Conservation (phyloP, 495 filamentous ascomycete genomes). For the Neurospora intermedia region DNA sequence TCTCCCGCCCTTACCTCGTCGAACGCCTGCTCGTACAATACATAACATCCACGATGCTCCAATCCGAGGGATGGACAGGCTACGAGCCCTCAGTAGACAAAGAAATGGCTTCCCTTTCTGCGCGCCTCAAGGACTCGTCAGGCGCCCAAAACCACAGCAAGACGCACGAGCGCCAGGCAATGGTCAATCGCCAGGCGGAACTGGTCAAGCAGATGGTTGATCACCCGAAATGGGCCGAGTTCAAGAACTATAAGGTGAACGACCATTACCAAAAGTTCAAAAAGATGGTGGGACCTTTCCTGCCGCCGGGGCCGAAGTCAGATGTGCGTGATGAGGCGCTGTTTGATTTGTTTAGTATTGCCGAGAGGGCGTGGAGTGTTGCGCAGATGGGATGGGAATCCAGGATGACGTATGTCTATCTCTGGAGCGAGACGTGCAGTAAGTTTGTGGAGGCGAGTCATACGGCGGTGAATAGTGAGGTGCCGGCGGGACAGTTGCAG, state of each 20-base stretch:
- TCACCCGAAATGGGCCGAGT: slow-evolving; percentile 1
- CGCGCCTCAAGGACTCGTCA: no score
- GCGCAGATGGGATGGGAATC: slow-evolving; percentile 17
- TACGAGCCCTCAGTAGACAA: slow-evolving; percentile 11
- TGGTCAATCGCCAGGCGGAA: slow-evolving; percentile 16
- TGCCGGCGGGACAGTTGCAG: neutral
- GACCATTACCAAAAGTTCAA: slow-evolving; percentile 18
- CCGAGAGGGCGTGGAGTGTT: slow-evolving; percentile 19
- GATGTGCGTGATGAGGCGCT: slow-evolving; percentile 12
- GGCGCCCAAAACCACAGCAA: neutral
- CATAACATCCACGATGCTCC: slow-evolving; percentile 17
- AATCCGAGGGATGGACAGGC: slow-evolving; percentile 12
- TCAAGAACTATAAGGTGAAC: slow-evolving; percentile 11
- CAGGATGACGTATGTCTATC: slow-evolving; percentile 19
- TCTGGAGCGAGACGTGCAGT: slow-evolving; percentile 17
- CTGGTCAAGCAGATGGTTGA: slow-evolving; percentile 9
- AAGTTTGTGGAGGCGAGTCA: slow-evolving; percentile 20
- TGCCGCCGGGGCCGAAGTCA: neutral
- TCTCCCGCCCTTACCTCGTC: slow-evolving; percentile 17
- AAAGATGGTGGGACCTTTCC: slow-evolving; percentile 8
- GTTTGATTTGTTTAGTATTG: slow-evolving; percentile 18
- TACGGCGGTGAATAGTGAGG: slow-evolving; percentile 1
- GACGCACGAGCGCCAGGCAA: slow-evolving; percentile 15
- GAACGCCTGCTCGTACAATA: slow-evolving; percentile 22
- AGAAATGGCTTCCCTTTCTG: slow-evolving; percentile 3